Percentiles rank a stretch among this genome's conserved stretches.
Evolutionary conservation across 1,284 basidiomycete genomes (phyloP).

Genomic region (Fomitopsis betulina): DNA sequence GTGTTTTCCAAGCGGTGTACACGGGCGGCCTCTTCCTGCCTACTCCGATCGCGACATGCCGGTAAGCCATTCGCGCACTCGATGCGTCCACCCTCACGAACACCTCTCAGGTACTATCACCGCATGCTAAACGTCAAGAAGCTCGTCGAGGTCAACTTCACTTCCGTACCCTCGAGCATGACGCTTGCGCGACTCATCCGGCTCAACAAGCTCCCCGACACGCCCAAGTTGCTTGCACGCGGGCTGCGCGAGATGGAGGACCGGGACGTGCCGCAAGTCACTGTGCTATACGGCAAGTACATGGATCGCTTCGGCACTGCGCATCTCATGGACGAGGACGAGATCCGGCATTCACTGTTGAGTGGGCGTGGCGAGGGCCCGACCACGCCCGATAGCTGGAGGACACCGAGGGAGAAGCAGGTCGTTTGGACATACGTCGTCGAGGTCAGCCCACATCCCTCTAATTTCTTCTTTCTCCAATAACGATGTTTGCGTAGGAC

Average conservation of each 20-base stretch:
- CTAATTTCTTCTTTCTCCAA: neutral
- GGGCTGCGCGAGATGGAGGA: conserved; percentile 89
- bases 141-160: conserved; percentile 89
- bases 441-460: conserved; percentile 53
- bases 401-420: conserved; percentile 63
- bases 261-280: conserved; percentile 71
- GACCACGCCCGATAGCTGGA: conserved; percentile 27
- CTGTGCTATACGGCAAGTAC: conserved; percentile 74
- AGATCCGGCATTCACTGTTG: conserved; percentile 85
- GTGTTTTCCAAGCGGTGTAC: conserved; percentile 97
- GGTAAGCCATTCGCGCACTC: conserved; percentile 38
- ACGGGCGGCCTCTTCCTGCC: conserved; percentile 90
- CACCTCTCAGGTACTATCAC: conserved; percentile 77
- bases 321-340: conserved; percentile 76
- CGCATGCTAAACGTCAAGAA: conserved; percentile 91
- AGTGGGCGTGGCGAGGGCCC: conserved; percentile 75
- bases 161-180: conserved; percentile 78
- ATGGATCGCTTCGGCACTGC: conserved; percentile 86
- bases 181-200: conserved; percentile 85
- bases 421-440: conserved; percentile 98
- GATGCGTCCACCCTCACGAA: neutral
- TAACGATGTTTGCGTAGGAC: conserved; percentile 47
- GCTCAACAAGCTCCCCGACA: conserved; percentile 61
- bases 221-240: conserved; percentile 37
- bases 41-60: conserved; percentile 83